Evolutionary conservation across 2,329 filamentous ascomycete species (phyloP), one percentile per base, ranked within the genome.

Genomic region (Nigrospora sphaerica): DNA sequence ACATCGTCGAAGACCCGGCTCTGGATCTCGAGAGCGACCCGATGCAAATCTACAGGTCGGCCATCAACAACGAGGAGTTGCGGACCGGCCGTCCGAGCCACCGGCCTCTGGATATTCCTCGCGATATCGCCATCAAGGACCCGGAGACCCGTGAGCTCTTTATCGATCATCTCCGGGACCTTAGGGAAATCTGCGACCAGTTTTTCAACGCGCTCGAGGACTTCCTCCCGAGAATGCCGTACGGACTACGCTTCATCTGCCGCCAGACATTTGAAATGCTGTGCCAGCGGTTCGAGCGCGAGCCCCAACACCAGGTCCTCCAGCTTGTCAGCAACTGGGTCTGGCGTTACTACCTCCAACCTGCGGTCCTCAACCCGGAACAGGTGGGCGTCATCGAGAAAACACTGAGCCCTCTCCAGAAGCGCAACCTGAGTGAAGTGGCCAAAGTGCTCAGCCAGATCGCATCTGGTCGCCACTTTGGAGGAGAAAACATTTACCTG

Each of bases 61-160:
- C 89, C 13, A 95, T 98, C 69, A 97, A 95, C 70, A 95, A 98
- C 57, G 92, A 97, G 65, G 93, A 98, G 67, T 80, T 98, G 19
- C 84, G 89, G 16, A 98, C 93, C 0, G 93, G 93, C 5, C 81
- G 83, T 53, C 82, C 88, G 17, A 95, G 91, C 62, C 80, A 79
- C 42, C 80, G 93, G 51, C 86, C 83, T 32, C 81, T 88, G 13
- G 90, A 96, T 55, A 85, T 98, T 32, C 86, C 89, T 1, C 81
- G 91, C 51, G 93, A 98, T 62, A 77, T 95, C 55, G 93, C 93
- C n/a, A 96, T 98, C 63, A 85, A 91, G 55, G 93, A 98, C 59
- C 85, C 85, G 1, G 93, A 98, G 66, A 97, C 93, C 1, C 81
- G 92, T 57, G 83, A 86, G 49, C 83, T 91, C 23, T 98, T 98